Conservation (phyloP, 164 flowering plant genomes). For the Sextonia rubra region DNA sequence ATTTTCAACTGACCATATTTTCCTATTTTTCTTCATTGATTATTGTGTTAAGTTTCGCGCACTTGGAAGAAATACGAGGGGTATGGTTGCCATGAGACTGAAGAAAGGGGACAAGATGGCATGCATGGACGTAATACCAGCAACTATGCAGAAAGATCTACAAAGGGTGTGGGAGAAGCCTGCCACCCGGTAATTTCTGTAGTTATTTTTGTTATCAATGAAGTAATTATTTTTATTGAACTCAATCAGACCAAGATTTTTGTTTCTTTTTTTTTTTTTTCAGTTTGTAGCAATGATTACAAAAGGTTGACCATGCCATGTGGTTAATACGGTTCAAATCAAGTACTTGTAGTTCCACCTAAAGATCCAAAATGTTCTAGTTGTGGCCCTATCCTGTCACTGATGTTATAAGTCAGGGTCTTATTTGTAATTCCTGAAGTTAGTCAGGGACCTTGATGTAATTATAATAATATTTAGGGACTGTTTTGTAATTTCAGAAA, state of each 20-base stretch:
- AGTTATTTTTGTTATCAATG: not conserved
- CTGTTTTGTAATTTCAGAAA: no score
- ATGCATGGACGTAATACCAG: conserved; percentile 84
- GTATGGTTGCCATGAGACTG: conserved; percentile 81
- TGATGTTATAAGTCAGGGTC: no score
- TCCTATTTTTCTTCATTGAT: not conserved
- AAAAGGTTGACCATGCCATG: no score
- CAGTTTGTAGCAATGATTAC: no score
- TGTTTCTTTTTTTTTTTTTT: not conserved
- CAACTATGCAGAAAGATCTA: conserved; percentile 45
- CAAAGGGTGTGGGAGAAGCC: conserved; percentile 30
- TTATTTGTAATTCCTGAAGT: no score
- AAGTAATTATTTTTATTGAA: not conserved
- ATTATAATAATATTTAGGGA: no score
- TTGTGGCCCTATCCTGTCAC: no score
- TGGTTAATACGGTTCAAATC: no score
- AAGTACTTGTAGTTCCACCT: no score
- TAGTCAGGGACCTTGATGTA: no score
- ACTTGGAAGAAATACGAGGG: conserved; percentile 81
- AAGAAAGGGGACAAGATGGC: conserved; percentile 84
- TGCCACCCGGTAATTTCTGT: conserved; percentile 30
- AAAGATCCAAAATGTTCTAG: no score
- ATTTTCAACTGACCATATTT: no score
- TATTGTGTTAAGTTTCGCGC: conserved; percentile 56
- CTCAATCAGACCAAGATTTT: not conserved